Evolutionary conservation across 202 grass and related monocot genomes (phyloP), one percentile per base, ranked within the genome.

Genomic region (Musa balbisiana): DNA sequence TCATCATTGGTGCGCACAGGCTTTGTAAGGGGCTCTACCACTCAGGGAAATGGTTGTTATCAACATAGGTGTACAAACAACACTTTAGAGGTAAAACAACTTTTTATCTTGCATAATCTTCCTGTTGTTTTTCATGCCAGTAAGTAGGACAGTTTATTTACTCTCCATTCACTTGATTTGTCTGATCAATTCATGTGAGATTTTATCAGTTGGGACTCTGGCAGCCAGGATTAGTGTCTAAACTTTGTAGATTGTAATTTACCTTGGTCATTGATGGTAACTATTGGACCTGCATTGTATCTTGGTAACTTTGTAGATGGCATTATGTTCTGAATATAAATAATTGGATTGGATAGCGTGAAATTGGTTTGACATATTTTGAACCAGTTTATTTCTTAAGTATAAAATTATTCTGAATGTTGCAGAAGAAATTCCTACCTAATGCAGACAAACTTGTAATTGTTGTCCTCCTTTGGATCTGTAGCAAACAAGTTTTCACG

Each of bases 1-100:
- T 95, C 95, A 68, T 93, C 95, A 19, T 83, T 99, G 85, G 95
- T 99, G 52, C 91, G 95, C 63, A 99, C 95, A 79, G 95, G 95
- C 16, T 99, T 99, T 81, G 89, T 95, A 49, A 90, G 95, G 69
- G 95, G 95, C 86, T 99, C 95, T 76, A 84, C 91, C 80, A 99
- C 91, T 72, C 95, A 99, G 63, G 95, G 95, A 85, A 95, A 95
- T 85, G 95, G 95, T 27, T 99, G 95, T 80, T 99, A 99, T 81
- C 91, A 99, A 76, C 95, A 99, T 85, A 91, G 83, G 64, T 99
- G 95, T 80, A 85, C 85, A 27, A 92, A 92, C 77, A 91, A 83
- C 53, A 89, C 91, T 29, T 67, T 98, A 82, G 90, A 90, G 88
- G 95, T 90, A 72, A 70, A 64, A 43, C 59, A 27, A 73, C 20